Percentiles rank a stretch among this genome's conserved stretches.
phyloP scores from a whole-genome alignment of 2,329 filamentous ascomycete species.

The Balansia obtecta region DNA sequence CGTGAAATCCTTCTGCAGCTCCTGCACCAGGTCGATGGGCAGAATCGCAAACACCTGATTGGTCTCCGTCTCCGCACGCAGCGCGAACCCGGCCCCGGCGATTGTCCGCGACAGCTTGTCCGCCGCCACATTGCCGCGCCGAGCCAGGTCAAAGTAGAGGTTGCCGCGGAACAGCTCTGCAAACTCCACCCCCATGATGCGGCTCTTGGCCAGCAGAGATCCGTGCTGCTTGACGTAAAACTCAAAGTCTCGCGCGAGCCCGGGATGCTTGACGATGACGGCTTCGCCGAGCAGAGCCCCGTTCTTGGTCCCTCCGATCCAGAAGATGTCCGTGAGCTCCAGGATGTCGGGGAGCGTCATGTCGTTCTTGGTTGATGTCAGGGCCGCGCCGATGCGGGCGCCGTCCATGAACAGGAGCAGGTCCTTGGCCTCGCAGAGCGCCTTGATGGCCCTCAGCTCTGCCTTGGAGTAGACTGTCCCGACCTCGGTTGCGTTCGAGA shows the following conservation, averaged over 20 bases:
- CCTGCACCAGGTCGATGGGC: conserved; percentile 23
- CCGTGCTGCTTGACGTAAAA: conserved; percentile 41
- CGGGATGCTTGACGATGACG: conserved; percentile 31
- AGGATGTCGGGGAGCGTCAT: conserved; percentile 31
- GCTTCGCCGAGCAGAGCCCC: conserved; percentile 38
- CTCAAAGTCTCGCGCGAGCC: conserved; percentile 31
- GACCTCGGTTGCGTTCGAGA: conserved; percentile 38
- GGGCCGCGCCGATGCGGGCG: conserved; percentile 30
- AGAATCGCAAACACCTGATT: conserved; percentile 38
- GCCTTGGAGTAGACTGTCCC: conserved; percentile 33
- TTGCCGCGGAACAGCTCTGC: conserved; percentile 32
- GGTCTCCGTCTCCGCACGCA: conserved; percentile 33
- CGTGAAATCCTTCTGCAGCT: conserved; percentile 28
- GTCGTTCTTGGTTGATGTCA: conserved; percentile 30
- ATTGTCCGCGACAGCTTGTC: conserved; percentile 30
- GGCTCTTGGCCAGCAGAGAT: conserved; percentile 35
- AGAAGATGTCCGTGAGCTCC: conserved; percentile 38
- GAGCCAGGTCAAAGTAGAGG: conserved; percentile 33
- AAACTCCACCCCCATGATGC: conserved; percentile 36
- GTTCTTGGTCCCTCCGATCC: conserved; percentile 41
- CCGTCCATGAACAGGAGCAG: conserved; percentile 36
- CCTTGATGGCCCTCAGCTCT: conserved; percentile 29
- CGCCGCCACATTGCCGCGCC: conserved; percentile 31
- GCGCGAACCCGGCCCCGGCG: conserved; percentile 25
- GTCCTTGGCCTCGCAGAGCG: conserved; percentile 25